Evolutionary conservation across 2,329 filamentous ascomycete genomes (phyloP).

Genomic region (Fusarium pseudocircinatum): DNA sequence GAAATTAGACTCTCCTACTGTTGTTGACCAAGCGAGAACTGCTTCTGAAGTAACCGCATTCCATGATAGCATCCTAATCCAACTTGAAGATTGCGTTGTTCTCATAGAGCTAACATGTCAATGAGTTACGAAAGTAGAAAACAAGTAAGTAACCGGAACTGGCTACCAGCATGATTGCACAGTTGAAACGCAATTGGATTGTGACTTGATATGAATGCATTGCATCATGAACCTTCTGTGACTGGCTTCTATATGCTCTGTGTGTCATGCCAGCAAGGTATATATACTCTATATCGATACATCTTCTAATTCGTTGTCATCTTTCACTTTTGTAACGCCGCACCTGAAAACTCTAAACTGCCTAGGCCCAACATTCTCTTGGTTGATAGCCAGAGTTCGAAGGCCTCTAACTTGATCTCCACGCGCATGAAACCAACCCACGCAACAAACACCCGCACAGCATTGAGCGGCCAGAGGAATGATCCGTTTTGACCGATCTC

Average conservation of each 20-base stretch:
- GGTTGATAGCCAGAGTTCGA: slow-evolving; percentile 68
- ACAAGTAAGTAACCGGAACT: neutral
- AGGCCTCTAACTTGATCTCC: slow-evolving; percentile 69
- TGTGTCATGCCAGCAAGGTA: slow-evolving; percentile 8
- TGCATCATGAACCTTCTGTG: neutral
- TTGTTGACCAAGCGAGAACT: neutral
- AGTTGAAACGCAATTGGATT: neutral
- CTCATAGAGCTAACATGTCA: neutral
- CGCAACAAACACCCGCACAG: slow-evolving; percentile 62
- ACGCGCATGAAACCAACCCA: slow-evolving; percentile 69
- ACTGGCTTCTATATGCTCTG: slow-evolving; percentile 11
- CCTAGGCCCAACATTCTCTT: slow-evolving; percentile 58
- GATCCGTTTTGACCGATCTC: slow-evolving; percentile 63
- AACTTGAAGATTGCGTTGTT: neutral
- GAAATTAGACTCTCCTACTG: neutral
- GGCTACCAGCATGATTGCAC: neutral
- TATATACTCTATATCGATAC: slow-evolving; percentile 38
- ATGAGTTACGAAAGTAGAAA: neutral
- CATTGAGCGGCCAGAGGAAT: slow-evolving; percentile 67
- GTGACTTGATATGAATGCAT: neutral
- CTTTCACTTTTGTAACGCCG: slow-evolving; percentile 34
- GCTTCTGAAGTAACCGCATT: neutral
- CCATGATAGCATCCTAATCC: neutral
- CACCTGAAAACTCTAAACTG: slow-evolving; percentile 40
- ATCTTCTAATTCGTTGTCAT: slow-evolving; percentile 27